Percentiles rank a stretch among this genome's conserved stretches.
Evolutionary conservation across 305 asterid species (phyloP).

Genomic region (Rubia occidens): DNA sequence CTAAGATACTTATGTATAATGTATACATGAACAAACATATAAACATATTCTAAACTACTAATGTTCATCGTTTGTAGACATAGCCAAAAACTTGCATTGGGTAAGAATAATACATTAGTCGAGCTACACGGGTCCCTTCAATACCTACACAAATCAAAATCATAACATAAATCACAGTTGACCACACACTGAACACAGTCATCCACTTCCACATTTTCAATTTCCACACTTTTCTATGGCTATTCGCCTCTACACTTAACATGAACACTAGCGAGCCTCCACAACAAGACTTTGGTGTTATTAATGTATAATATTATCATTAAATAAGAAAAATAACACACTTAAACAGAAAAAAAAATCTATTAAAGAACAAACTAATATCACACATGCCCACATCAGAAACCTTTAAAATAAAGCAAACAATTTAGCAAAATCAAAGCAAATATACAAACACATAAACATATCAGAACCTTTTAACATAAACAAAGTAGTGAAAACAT

Average conservation of each 20-base stretch:
- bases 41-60: too few relatives aligned
- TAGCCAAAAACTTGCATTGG: slow-evolving; percentile 91
- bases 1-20: too few relatives aligned
- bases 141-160: slow-evolving; percentile 38
- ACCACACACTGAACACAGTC: background rate
- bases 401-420: too few relatives aligned
- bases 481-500: too few relatives aligned
- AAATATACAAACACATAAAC: too few relatives aligned
- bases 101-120: slow-evolving; percentile 74
- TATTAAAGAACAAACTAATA: too few relatives aligned
- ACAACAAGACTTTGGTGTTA: slow-evolving; percentile 67
- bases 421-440: too few relatives aligned
- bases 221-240: slow-evolving; percentile 58
- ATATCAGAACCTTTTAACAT: too few relatives aligned
- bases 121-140: slow-evolving; percentile 61
- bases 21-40: too few relatives aligned
- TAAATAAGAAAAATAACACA: too few relatives aligned
- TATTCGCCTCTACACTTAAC: slow-evolving; percentile 80
- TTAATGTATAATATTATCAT: background rate
- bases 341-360: too few relatives aligned
- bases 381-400: too few relatives aligned
- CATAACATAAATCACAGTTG: background rate
- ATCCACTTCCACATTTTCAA: background rate
- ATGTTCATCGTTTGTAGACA: slow-evolving; percentile 44
- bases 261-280: slow-evolving; percentile 38